Evolutionary conservation across 2,329 filamentous ascomycete species (phyloP), one percentile per base, ranked within the genome.

Genomic region (Aspergillus pseudoviridinutans): DNA sequence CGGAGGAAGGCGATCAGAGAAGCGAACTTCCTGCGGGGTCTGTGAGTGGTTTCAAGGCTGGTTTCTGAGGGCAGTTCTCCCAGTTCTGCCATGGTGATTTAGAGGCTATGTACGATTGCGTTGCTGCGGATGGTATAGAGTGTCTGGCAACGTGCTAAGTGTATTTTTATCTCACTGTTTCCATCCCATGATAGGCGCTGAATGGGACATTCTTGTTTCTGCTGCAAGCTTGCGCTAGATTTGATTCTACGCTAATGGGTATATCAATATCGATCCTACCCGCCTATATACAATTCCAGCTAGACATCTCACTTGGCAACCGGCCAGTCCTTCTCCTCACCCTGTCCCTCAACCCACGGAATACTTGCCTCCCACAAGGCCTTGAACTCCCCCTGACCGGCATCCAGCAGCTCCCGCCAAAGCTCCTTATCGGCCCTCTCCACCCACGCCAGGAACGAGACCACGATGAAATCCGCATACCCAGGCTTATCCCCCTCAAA

Each of bases 1-100:
- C 74, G 78, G 59, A 72, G 78, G 58, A 79, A 78, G 68, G 68
- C 66, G 17, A 79, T 80, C 54, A 71, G 76, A 59, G 77, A 80
- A 60, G 70, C 70, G 42, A 80, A 80, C 70, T 80, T 79, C 72
- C 69, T 80, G 68, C 75, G 75, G 55, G 76, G 77, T 27, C 70
- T 80, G 66, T 80, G 73, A 69, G 58, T 63, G 50, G 17, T 55
- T 57, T 52, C 32, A 24, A 17, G 32, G 52, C 41, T 35, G 50
- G 29, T 41, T n/a, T 24, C 50, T 24, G 35, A 20, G 55, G 52
- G 55, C 50, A 49, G 32, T 3, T 25, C 24, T 25, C 2, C 24
- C 24, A 25, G 25, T 41, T 44, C 9, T 56, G 44, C 22, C 41
- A 49, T 49, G 55, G 44, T 53, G 53, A 29, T 50, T 55, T 53